Conservation (phyloP, 2,329 filamentous ascomycete species). For the Tolypocladium capitatum region DNA sequence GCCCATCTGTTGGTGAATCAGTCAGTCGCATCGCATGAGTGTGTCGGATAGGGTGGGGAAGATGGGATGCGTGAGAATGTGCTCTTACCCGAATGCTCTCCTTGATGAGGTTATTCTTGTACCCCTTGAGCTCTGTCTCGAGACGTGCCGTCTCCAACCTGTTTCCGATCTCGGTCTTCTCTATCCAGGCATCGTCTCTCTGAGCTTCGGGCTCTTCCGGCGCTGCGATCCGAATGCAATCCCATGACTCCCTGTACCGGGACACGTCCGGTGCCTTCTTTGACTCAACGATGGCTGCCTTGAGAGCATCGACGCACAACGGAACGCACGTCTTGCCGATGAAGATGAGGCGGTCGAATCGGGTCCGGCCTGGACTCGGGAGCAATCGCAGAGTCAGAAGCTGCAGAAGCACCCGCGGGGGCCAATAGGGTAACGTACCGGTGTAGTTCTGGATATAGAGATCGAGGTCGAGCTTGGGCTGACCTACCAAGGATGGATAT, state of each 20-base stretch:
- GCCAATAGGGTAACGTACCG: conserved; percentile 36
- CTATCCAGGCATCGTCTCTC: conserved; percentile 64
- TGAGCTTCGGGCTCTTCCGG: conserved; percentile 55
- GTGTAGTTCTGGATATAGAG: conserved; percentile 82
- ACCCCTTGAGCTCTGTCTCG: conserved; percentile 74
- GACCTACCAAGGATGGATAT: conserved; percentile 32
- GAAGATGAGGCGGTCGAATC: conserved; percentile 65
- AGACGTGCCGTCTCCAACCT: conserved; percentile 60
- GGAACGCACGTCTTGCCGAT: conserved; percentile 69
- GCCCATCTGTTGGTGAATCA: conserved; percentile 55
- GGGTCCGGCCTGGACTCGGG: conserved; percentile 52
- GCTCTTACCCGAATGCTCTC: conserved; percentile 72
- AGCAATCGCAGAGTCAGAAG: background rate
- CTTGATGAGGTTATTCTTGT: conserved; percentile 95
- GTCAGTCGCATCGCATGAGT: conserved; percentile 2
- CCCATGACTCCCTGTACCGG: conserved; percentile 56
- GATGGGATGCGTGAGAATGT: background rate
- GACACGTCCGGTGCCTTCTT: conserved; percentile 62
- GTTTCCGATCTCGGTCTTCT: conserved; percentile 51
- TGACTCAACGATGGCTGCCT: conserved; percentile 61
- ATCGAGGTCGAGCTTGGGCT: conserved; percentile 83
- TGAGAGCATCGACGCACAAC: conserved; percentile 68
- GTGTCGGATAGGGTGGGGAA: background rate
- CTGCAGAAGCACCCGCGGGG: background rate
- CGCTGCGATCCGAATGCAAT: conserved; percentile 47